A percentile compares a stretch with the other conserved stretches of the same genome.
These are phyloP conservation scores for Dipteronia dyeriana DNA, from an alignment of 345 rosid species.

Conservation along the genomic window DNA sequence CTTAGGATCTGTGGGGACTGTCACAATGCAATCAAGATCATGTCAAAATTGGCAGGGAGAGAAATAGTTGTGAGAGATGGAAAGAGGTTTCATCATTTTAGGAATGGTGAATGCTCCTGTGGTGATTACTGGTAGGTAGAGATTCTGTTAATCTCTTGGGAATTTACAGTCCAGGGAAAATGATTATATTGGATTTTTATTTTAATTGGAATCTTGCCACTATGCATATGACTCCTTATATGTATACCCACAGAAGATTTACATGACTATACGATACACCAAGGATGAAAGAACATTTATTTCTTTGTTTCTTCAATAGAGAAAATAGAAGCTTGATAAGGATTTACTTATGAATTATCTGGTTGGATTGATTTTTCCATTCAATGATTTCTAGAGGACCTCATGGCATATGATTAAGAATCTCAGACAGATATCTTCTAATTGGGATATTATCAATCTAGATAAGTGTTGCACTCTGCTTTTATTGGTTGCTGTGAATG, in stretches of 20 bases:
- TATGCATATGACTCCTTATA: background rate
- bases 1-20: conserved; percentile 60
- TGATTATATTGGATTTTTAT: background rate
- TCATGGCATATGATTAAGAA: background rate
- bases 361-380: background rate
- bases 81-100: conserved; percentile 42
- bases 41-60: conserved; percentile 31
- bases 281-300: background rate
- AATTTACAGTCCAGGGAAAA: background rate
- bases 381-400: background rate
- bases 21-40: conserved; percentile 43
- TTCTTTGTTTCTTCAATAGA: background rate
- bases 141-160: background rate
- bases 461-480: no score
- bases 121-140: conserved; percentile 34
- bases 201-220: background rate
- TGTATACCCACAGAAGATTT: background rate
- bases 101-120: conserved; percentile 40
- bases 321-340: background rate
- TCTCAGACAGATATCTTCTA: background rate
- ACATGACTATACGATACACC: background rate
- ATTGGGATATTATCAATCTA: background rate
- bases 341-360: background rate
- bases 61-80: conserved; percentile 40
- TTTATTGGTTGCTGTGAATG: background rate